A percentile compares a stretch with the other conserved stretches of the same genome.
Conservation (phyloP, 179 eudicot species). For the Drosera spatulata region DNA sequence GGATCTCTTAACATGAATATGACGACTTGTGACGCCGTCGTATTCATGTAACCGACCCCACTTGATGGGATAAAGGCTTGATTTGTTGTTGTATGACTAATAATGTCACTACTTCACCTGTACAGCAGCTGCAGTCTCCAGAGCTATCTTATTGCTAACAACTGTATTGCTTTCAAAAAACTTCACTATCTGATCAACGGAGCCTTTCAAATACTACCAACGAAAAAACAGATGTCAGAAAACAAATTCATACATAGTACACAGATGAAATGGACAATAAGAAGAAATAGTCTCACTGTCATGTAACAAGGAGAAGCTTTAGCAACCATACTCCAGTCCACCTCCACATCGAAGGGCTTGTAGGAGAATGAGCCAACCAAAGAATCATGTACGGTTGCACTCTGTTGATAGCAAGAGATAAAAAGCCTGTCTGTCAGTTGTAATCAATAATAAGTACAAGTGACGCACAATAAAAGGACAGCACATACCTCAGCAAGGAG, state of each 20-base stretch:
- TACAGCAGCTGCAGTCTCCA: slow-evolving; percentile 96
- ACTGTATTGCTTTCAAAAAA: slow-evolving; percentile 71
- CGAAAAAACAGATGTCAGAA: slow-evolving; percentile 9
- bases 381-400: slow-evolving; percentile 78
- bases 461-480: slow-evolving; percentile 6
- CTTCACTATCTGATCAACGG: slow-evolving; percentile 69
- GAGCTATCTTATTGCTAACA: slow-evolving; percentile 74
- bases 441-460: not conserved
- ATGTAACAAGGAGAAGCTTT: slow-evolving; percentile 96
- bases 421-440: slow-evolving; percentile 1
- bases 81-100: no score
- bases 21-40: no score
- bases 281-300: slow-evolving; percentile 46
- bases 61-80: no score
- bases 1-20: no score
- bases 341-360: slow-evolving; percentile 76
- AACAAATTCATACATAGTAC: not conserved
- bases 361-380: slow-evolving; percentile 69
- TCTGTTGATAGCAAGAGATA: slow-evolving; percentile 35
- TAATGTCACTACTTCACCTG: slow-evolving; percentile 39
- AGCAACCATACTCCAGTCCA: slow-evolving; percentile 95
- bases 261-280: slow-evolving; percentile 2
- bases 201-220: slow-evolving; percentile 87
- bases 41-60: no score
- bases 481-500: slow-evolving; percentile 73